Evolutionary conservation across 2,329 filamentous ascomycete genomes (phyloP), one percentile per base, ranked within the genome.

Genomic region (Immersiporthe knoxdaviesiana): DNA sequence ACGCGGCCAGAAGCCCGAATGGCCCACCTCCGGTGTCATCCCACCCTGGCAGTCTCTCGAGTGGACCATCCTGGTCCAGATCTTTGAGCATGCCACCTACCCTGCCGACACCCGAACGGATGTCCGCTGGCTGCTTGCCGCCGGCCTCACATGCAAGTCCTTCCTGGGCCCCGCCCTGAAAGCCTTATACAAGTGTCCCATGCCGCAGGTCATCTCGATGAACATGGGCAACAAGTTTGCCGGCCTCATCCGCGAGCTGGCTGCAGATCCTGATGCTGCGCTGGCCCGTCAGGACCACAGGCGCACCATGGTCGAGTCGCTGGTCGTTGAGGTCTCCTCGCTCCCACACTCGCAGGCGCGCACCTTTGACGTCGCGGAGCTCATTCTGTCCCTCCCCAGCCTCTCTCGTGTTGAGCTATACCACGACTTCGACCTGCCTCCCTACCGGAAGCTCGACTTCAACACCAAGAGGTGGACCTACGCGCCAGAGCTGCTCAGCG

Each of bases 151-250:
- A 21, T 94, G 90, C 73, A 86, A 83, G 64, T 78, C 84, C 2
- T 93, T 94, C 68, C 81, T 87, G 0, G 92, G 94, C 74, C 91
- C 93, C 6, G 92, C 92, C 1, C 79, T 96, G 64, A 89, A 89
- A 6, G 90, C 88, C 1, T 82, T 97, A 6, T 96, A 96, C 77
- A 83, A 85, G 61, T 87, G 84, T 6, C 92, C 92, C 11, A 89
- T 89, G 1, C 62, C 67, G 5, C 60, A 67, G 47, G 63, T 68
- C 16, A 81, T 96, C 59, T 79, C 75, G 47, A 74, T 80, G 67
- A 74, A 78, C 67, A 85, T 82, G 77, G 79, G 81, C 54, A 81
- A 80, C 72, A 78, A 79, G n/a, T 79, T 87, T 3, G 78, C 80
- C 47, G 74, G 82, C 35, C 80, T 90, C 47, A 83, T 96, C 11